Percentiles rank a stretch among this genome's conserved stretches.
phyloP scores from a whole-genome alignment of 2,329 filamentous ascomycete species.

The Tolypocladium album region DNA sequence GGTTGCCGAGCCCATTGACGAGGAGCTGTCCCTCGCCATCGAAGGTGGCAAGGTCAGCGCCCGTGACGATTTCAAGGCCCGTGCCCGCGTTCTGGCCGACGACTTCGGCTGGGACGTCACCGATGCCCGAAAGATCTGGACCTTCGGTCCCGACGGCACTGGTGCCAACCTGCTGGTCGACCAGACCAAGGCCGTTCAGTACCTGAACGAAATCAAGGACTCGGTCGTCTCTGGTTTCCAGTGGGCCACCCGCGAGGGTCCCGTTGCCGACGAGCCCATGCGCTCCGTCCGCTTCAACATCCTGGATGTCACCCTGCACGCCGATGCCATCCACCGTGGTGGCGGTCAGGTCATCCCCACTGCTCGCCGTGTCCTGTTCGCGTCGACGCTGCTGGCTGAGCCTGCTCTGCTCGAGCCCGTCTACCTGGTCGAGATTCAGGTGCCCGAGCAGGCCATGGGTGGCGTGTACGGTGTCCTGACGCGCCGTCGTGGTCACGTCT shows the following conservation, averaged over 20 bases:
- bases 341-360: conserved; percentile 98
- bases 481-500: conserved; percentile 96
- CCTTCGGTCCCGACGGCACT: conserved; percentile 95
- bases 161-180: conserved; percentile 98
- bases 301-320: conserved; percentile 98
- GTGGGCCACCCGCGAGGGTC: conserved; percentile 97
- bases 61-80: conserved; percentile 97
- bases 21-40: conserved; percentile 86
- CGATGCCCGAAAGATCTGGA: conserved; percentile 99
- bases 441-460: conserved; percentile 97
- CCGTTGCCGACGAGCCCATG: conserved; percentile 97
- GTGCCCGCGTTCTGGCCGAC: conserved; percentile 91
- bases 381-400: conserved; percentile 79
- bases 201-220: conserved; percentile 99
- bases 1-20: conserved; percentile 77
- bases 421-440: conserved; percentile 98
- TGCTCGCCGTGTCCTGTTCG: conserved; percentile 94
- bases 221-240: conserved; percentile 99
- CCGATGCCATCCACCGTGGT: conserved; percentile 99
- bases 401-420: conserved; percentile 92
- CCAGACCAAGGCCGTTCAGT: conserved; percentile 99
- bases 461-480: conserved; percentile 99
- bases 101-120: conserved; percentile 99
- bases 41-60: conserved; percentile 85
- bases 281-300: conserved; percentile 96